phyloP scores from a whole-genome alignment of 768 basidiomycete genomes.

The Pleurotus djamor region DNA sequence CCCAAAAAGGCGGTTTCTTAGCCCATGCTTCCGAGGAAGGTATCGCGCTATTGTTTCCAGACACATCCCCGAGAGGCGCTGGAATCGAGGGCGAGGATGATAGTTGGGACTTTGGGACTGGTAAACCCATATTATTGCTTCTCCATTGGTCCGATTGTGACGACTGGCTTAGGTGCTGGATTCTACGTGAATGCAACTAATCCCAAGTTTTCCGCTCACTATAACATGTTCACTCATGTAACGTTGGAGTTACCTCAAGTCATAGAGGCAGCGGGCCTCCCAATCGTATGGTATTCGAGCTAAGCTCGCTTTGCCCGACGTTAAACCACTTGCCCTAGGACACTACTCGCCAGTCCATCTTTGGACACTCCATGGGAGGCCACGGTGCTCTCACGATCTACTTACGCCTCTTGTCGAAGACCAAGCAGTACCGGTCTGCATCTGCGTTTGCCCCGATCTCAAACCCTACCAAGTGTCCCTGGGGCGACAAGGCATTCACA shows the following conservation, averaged over 20 bases:
- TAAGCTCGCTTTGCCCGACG: background rate
- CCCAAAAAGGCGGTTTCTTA: conserved; percentile 93
- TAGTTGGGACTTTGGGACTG: conserved; percentile 91
- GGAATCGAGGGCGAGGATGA: conserved; percentile 77
- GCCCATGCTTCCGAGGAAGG: conserved; percentile 82
- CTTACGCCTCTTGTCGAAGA: conserved; percentile 74
- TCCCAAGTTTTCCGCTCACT: conserved; percentile 67
- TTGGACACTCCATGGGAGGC: conserved; percentile 98
- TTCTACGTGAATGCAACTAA: conserved; percentile 95
- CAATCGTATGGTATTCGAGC: conserved; percentile 55
- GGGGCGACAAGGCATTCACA: conserved; percentile 90
- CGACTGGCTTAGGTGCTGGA: conserved; percentile 66
- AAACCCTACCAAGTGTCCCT: conserved; percentile 84
- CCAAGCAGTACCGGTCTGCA: conserved; percentile 75
- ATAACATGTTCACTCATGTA: conserved; percentile 89
- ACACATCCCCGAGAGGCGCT: conserved; percentile 94
- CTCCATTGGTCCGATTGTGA: too few relatives aligned
- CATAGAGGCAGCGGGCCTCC: conserved; percentile 69
- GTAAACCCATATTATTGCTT: background rate
- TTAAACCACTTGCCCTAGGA: conserved; percentile 49
- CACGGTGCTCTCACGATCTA: conserved; percentile 94
- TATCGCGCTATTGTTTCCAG: conserved; percentile 91
- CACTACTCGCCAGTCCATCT: conserved; percentile 78
- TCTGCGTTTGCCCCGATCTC: conserved; percentile 88
- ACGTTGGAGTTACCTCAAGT: conserved; percentile 82